Base-by-base conservation (phyloP, 768 basidiomycete species). In the Boletus edulis region DNA sequence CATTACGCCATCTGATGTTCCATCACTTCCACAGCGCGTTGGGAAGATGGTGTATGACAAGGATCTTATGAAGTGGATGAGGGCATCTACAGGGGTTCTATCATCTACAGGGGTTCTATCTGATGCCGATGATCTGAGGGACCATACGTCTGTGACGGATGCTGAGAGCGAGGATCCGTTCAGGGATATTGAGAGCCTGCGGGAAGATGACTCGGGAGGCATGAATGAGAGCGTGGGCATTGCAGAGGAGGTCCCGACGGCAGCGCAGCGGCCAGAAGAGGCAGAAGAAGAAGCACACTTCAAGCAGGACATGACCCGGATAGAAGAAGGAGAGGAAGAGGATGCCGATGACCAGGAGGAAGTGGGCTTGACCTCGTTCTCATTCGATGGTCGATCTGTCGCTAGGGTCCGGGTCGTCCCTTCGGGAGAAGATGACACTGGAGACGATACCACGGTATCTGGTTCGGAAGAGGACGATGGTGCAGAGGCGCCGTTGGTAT, bases 41-140 rank as follows among this genome's bases (percentile, higher is more conserved):
- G 94, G 94, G 0, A 82, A 82, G 69, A 96, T 98, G 94, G 74
- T 89, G 48, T 94, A 86, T 61, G 94, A 96, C 73, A 84, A 79
- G 61, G 81, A 81, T 39, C 78, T 84, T 73, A 91, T 92, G 87
- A 83, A 81, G 61, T 96, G 94, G 94, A 85, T 92, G 51, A 88
- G 85, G 73, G 81, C 76, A 27, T 76, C 79, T 1, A 75, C 76
- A 9, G 65, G 70, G 20, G 67, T 67, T 5, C 67, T 69, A 4
- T 60, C 76, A 27, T 76, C 79, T 1, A 75, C 76, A 9, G 65
- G 70, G 22, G 68, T 67, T 5, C 67, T 69, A 4, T 60, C 64
- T 3, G 74, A 63, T 12, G 58, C 41, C 20, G 69, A 72, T 51
- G 70, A 71, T 39, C 57, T 68, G 24, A 62, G 52, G 53, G 60